phyloP scores from a whole-genome alignment of 225 moss, liverwort and hornwort genomes.

The Sphagnum tenellum region DNA sequence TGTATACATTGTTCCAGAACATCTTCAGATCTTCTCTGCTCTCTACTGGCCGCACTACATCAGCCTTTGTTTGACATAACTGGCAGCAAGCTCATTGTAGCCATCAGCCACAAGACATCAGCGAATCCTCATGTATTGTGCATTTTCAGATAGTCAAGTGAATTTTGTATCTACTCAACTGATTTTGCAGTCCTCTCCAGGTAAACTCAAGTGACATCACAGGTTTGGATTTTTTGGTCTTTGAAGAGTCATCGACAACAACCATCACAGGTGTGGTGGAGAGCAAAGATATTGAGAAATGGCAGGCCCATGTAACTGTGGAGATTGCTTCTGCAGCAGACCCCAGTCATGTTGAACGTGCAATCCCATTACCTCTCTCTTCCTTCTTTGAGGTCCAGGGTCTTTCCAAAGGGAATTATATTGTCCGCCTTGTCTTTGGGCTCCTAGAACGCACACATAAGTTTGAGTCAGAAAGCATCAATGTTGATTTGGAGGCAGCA shows the following conservation, averaged over 20 bases:
- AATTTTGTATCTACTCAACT: no score
- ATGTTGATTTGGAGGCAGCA: constrained; percentile 48
- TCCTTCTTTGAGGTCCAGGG: constrained; percentile 78
- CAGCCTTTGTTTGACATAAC: no score
- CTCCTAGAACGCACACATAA: constrained; percentile 46
- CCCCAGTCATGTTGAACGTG: constrained; percentile 36
- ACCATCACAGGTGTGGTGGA: constrained; percentile 60
- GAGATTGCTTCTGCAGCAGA: constrained; percentile 39
- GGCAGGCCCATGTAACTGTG: constrained; percentile 62
- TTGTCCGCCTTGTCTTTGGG: constrained; percentile 38
- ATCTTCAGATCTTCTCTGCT: no score
- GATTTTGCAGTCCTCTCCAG: constrained; percentile 15
- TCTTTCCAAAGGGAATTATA: constrained; percentile 53
- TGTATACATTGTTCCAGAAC: no score
- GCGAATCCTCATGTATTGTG: no score
- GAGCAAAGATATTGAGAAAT: constrained; percentile 54
- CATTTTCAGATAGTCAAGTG: no score
- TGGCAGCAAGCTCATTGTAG: no score
- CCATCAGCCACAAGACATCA: no score
- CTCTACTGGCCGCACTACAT: no score
- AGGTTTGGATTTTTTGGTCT: constrained; percentile 72
- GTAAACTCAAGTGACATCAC: constrained; percentile 40
- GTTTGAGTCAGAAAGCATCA: constrained; percentile 48
- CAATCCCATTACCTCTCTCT: constrained; percentile 39
- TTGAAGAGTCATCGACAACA: constrained; percentile 59